Percentiles rank a stretch among this genome's conserved stretches.
Evolutionary conservation across 2,329 filamentous ascomycete genomes (phyloP).

Genomic region (Fusarium tricinctum): DNA sequence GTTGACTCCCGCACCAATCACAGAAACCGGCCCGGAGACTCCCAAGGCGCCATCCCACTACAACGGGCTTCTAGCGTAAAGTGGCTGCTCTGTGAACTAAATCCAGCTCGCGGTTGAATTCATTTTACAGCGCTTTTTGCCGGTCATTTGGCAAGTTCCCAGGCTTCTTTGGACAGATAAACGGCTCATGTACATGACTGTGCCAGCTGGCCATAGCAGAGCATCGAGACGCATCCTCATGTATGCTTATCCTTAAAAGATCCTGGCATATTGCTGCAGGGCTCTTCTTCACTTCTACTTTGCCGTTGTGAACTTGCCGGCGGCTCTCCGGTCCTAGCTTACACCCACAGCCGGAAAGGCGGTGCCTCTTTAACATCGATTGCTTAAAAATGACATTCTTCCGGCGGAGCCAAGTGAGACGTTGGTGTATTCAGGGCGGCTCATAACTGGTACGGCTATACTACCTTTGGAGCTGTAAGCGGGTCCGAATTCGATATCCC

Average conservation of each 20-base stretch:
- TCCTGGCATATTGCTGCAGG: conserved; percentile 33
- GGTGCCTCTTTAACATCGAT: conserved; percentile 10
- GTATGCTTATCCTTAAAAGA: conserved; percentile 19
- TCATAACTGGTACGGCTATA: conserved; percentile 51
- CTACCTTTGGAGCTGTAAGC: conserved; percentile 36
- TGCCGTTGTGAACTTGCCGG: conserved; percentile 22
- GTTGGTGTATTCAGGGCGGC: conserved; percentile 34
- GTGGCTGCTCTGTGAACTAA: conserved; percentile 37
- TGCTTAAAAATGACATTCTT: conserved; percentile 40
- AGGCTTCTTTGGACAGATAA: conserved; percentile 38
- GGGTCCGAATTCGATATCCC: conserved; percentile 41
- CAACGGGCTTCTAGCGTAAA: conserved; percentile 39
- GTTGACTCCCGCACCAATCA: conserved; percentile 53
- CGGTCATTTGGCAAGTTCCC: conserved; percentile 18
- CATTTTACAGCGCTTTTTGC: conserved; percentile 33
- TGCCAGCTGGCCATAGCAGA: conserved; percentile 12
- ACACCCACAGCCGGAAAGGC: conserved; percentile 32
- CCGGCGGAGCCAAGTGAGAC: conserved; percentile 40
- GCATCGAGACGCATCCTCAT: neutral
- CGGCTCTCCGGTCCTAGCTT: conserved; percentile 39
- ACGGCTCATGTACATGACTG: conserved; percentile 17
- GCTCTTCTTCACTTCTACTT: conserved; percentile 10
- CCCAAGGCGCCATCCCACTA: conserved; percentile 45
- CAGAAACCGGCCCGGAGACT: conserved; percentile 26
- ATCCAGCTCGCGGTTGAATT: conserved; percentile 42